These are phyloP conservation scores for Ulota crispa DNA, from an alignment of 225 moss, liverwort and hornwort species.

Conservation along the genomic window DNA sequence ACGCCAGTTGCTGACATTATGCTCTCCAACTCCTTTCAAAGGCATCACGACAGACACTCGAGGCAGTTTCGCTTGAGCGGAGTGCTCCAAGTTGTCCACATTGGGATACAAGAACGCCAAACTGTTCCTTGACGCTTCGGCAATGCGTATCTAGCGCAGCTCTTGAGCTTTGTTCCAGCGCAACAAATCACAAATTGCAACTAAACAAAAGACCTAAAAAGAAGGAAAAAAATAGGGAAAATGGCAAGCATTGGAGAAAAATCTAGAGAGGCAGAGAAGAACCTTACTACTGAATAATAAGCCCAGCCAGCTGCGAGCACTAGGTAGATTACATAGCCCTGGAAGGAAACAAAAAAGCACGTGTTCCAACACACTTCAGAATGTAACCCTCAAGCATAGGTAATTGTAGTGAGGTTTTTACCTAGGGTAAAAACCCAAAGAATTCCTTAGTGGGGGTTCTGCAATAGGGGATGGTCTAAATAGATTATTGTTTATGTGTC, in stretches of 20 bases:
- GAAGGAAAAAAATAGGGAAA: neutral
- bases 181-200: neutral
- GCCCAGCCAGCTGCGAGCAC: conserved; percentile 81
- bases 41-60: conserved; percentile 96
- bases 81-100: conserved; percentile 71
- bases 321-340: conserved; percentile 91
- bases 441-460: too few species aligned
- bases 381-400: neutral
- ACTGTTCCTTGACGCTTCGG: conserved; percentile 76
- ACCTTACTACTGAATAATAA: conserved; percentile 86
- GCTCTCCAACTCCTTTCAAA: conserved; percentile 83
- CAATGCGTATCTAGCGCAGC: conserved; percentile 61
- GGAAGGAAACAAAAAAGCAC: conserved; percentile 3
- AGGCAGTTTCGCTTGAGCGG: conserved; percentile 73
- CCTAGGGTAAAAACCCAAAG: too few species aligned
- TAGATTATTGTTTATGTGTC: too few species aligned
- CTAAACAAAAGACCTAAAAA: neutral
- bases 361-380: conserved; percentile 15
- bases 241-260: too few species aligned
- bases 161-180: conserved; percentile 67
- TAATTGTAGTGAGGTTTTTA: neutral
- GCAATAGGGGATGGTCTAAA: too few species aligned
- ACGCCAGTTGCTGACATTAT: conserved; percentile 86
- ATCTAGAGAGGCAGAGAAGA: conserved; percentile 27
- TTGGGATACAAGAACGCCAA: conserved; percentile 80